Evolutionary conservation across 75 land plant species (phyloP), one percentile per base, ranked within the genome.

Genomic region (Picea sitchensis): DNA sequence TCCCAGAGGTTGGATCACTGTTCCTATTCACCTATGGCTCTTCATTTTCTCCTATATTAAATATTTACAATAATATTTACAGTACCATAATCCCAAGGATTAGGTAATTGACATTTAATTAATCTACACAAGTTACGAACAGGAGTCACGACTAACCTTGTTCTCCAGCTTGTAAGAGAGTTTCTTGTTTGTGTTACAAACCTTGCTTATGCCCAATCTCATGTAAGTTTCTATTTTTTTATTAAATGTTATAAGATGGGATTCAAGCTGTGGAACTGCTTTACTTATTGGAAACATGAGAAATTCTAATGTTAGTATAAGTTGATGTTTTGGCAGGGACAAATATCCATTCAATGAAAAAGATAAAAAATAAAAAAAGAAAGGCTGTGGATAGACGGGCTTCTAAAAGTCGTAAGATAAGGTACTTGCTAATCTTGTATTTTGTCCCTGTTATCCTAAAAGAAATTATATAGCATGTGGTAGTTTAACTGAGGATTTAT

Each of bases 361-460:
- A 80, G 63, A 14, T 86, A 21, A 90, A 87, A 67, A 81, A 85
- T 4, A 97, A 90, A 85, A 95, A 91, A 58, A 86, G 98, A 77
- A 95, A 97, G 75, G 65, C 86, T 11, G 98, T 95, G 64, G 99
- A 97, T 84, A 90, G 98, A 32, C 91, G 96, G 57, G 99, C 99
- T 73, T 97, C 99, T 34, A 97, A 97, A 84, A 92, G 96, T 67
- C 91, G 99, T 36, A 97, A 95, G 81, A 95, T 95, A 67, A 88
- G 99, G 99, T 95, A 63, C 44, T 30, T 51, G 4, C 58, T 21
- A 41, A 36, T 36, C 15, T n/a, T 57, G 21, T 67, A 11, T 51
- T 11, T 3, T 4, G 31, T 71, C 30, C 47, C n/a, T 20, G 20
- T 62, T 62, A 20, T 73, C 21, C 36, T 47, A 73, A 4, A 77